A percentile compares a stretch with the other conserved stretches of the same genome.
phyloP scores from a whole-genome alignment of 1,284 basidiomycete genomes.

The Leucoagaricus sp. region DNA sequence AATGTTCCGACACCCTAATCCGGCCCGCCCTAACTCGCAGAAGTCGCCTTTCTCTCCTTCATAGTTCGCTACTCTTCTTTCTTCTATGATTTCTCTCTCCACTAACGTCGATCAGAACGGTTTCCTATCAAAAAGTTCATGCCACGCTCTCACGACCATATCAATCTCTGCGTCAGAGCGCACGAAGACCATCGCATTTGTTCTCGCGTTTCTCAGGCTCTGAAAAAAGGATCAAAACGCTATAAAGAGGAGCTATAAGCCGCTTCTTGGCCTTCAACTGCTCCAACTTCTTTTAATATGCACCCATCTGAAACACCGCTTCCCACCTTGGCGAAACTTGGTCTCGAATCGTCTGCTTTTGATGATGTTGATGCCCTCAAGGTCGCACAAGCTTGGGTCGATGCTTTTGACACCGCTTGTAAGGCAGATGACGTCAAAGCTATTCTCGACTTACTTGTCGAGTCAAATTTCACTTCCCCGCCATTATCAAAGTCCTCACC shows the following conservation, averaged over 20 bases:
- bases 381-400: constrained; percentile 9
- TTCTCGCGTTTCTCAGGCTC: neutral
- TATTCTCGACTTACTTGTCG: constrained; percentile 7
- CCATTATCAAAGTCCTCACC: constrained; percentile 4
- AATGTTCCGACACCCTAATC: too few species aligned
- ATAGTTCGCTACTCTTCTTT: neutral
- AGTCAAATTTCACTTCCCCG: constrained; percentile 11
- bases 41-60: neutral
- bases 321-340: constrained; percentile 24
- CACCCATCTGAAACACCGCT: constrained; percentile 22
- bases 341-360: constrained; percentile 1
- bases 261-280: neutral
- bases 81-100: neutral
- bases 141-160: too few species aligned
- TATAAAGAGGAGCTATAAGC: constrained; percentile 6
- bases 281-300: neutral
- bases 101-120: neutral
- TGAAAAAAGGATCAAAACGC: neutral
- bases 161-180: too few species aligned
- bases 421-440: neutral
- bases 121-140: too few species aligned
- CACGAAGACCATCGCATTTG: too few species aligned
- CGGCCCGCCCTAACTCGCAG: neutral
- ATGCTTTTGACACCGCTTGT: constrained; percentile 6
- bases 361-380: constrained; percentile 1